Evolutionary conservation across 106 monocot genomes (phyloP).

Genomic region (Phalaenopsis equestris): DNA sequence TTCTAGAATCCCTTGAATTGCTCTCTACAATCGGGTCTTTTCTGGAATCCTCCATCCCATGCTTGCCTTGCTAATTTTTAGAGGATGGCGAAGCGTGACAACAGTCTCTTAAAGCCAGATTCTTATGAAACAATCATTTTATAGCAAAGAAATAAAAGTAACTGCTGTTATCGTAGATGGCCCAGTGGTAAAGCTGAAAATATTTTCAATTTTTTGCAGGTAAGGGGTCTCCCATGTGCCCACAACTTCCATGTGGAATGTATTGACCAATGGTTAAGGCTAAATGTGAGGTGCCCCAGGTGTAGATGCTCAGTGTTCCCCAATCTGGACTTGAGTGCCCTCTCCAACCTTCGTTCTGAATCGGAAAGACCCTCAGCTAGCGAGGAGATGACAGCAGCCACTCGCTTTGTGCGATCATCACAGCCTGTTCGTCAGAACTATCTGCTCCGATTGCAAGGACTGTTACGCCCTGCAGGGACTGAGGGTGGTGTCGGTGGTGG

Average conservation of each 20-base stretch:
- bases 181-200: background rate
- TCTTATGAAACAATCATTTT: too few relatives aligned
- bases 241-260: slow-evolving; percentile 99
- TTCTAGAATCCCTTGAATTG: too few relatives aligned
- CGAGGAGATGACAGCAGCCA: slow-evolving; percentile 21
- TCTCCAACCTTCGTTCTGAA: slow-evolving; percentile 55
- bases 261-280: slow-evolving; percentile 92
- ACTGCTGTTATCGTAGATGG: too few relatives aligned
- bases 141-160: too few relatives aligned
- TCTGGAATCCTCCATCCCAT: too few relatives aligned
- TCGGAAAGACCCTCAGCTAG: slow-evolving; percentile 22
- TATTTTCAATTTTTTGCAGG: slow-evolving; percentile 27
- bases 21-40: too few relatives aligned
- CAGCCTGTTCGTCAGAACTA: slow-evolving; percentile 60
- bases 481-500: slow-evolving; percentile 12
- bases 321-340: slow-evolving; percentile 88
- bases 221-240: slow-evolving; percentile 92
- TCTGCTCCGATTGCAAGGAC: slow-evolving; percentile 54
- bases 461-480: slow-evolving; percentile 34
- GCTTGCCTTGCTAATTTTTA: too few relatives aligned
- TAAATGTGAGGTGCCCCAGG: slow-evolving; percentile 93
- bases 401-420: slow-evolving; percentile 31
- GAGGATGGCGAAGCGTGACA: too few relatives aligned
- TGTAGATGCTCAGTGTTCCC: slow-evolving; percentile 98
- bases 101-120: too few relatives aligned